These are phyloP conservation scores for Neophaeococcomyces mojaviensis DNA, from an alignment of 2,329 filamentous ascomycete genomes.

Conservation along the genomic window DNA sequence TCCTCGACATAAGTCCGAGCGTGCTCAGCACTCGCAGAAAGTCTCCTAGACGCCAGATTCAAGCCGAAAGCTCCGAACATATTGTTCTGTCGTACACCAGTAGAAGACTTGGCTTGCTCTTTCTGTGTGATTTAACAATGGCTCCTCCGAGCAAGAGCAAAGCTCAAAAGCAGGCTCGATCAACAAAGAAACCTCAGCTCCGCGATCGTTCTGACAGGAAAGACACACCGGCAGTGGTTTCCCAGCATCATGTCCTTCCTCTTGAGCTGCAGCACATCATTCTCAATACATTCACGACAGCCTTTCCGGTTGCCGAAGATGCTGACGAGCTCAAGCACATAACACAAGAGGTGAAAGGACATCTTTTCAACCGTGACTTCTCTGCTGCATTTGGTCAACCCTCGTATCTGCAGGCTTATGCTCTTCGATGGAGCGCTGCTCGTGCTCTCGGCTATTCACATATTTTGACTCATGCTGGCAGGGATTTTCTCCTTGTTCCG, in stretches of 20 bases:
- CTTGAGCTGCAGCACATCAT: conserved; percentile 59
- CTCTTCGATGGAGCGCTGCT: conserved; percentile 81
- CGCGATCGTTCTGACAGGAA: background rate
- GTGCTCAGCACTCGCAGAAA: too few species aligned
- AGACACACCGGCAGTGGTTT: background rate
- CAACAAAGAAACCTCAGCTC: background rate
- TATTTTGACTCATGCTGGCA: conserved; percentile 36
- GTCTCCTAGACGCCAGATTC: too few species aligned
- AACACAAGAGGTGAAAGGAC: conserved; percentile 76
- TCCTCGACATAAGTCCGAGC: too few species aligned
- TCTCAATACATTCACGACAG: conserved; percentile 63
- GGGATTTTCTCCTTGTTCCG: background rate
- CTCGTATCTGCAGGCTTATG: conserved; percentile 72
- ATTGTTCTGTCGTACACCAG: too few species aligned
- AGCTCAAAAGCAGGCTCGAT: background rate
- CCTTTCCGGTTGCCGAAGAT: conserved; percentile 49
- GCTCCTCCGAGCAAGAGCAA: background rate
- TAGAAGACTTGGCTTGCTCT: too few species aligned
- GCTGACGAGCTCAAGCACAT: conserved; percentile 45
- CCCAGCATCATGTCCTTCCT: conserved; percentile 29
- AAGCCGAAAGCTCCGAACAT: too few species aligned
- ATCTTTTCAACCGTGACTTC: conserved; percentile 83
- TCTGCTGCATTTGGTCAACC: conserved; percentile 64
- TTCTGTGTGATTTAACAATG: background rate
- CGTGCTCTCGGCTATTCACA: conserved; percentile 74